phyloP scores from a whole-genome alignment of 148 eudicot species.

The Drosera capensis region DNA sequence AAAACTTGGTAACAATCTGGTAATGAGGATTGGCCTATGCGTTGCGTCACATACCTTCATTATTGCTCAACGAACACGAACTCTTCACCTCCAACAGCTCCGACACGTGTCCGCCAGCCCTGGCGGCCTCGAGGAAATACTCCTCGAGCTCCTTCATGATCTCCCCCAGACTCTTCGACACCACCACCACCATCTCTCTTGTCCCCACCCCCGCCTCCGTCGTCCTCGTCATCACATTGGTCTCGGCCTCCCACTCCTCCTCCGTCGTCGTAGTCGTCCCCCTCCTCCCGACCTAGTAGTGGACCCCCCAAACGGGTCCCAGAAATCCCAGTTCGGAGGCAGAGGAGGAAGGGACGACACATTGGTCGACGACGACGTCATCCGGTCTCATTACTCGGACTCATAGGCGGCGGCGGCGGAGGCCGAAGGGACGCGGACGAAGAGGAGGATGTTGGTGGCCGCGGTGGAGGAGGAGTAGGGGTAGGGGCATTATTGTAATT shows the following conservation, averaged over 20 bases:
- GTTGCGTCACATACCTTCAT: too few species aligned
- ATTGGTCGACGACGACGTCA: constrained; percentile 20
- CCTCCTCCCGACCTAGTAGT: constrained; percentile 27
- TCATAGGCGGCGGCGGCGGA: constrained; percentile 10
- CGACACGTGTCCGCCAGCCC: constrained; percentile 46
- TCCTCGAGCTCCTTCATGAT: constrained; percentile 81
- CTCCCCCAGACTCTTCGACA: constrained; percentile 52
- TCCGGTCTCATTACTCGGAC: constrained; percentile 5
- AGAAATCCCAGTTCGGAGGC: constrained; percentile 70
- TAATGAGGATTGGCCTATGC: too few species aligned
- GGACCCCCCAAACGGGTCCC: constrained; percentile 67
- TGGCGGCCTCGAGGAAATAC: constrained; percentile 75
- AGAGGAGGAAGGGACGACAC: constrained; percentile 21
- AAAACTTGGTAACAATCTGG: too few species aligned
- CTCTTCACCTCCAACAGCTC: constrained; percentile 37
- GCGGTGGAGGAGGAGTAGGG: constrained; percentile 52
- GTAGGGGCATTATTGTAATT: too few species aligned
- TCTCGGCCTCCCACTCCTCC: constrained; percentile 49
- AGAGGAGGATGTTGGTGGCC: constrained; percentile 42
- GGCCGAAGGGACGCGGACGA: neutral
- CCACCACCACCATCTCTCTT: constrained; percentile 52
- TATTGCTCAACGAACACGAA: constrained; percentile 4
- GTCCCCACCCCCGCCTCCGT: constrained; percentile 21
- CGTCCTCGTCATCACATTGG: constrained; percentile 13
- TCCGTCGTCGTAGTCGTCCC: constrained; percentile 16